These are phyloP conservation scores for Aspergillus piperis DNA, from an alignment of 2,329 filamentous ascomycete species.

Conservation along the genomic window DNA sequence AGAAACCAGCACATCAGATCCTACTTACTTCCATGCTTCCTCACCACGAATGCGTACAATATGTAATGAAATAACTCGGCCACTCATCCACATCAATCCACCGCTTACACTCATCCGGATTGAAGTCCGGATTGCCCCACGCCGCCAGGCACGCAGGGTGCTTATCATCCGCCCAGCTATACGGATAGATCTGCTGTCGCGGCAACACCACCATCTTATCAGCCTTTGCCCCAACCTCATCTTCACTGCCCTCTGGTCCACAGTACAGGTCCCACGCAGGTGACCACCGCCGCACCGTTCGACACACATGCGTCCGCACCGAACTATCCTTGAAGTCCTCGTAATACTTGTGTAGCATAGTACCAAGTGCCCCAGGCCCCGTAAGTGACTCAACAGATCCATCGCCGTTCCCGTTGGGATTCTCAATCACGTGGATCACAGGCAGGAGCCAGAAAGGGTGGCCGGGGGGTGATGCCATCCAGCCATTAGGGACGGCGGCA, in stretches of 20 bases:
- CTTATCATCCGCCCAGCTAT: conserved; percentile 23
- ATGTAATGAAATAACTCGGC: conserved; percentile 28
- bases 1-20: neutral
- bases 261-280: conserved; percentile 20
- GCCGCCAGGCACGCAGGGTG: conserved; percentile 19
- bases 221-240: neutral
- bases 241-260: neutral
- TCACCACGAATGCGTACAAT: conserved; percentile 27
- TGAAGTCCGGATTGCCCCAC: conserved; percentile 17
- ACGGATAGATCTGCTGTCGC: conserved; percentile 22
- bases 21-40: neutral
- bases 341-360: conserved; percentile 19
- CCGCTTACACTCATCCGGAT: conserved; percentile 22
- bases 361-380: conserved; percentile 16
- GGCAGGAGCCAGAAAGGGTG: conserved; percentile 25
- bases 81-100: conserved; percentile 24
- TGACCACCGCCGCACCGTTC: conserved; percentile 11
- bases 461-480: conserved; percentile 26
- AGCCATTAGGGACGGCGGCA: conserved; percentile 24
- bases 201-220: conserved; percentile 19
- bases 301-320: conserved; percentile 14
- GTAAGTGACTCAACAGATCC: conserved; percentile 23
- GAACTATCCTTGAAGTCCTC: conserved; percentile 3
- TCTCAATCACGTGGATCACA: conserved; percentile 20
- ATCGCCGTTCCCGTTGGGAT: conserved; percentile 21